These are phyloP conservation scores for Aphanomyces euteiches DNA, from an alignment of 352 stramenopile species.

Conservation along the genomic window DNA sequence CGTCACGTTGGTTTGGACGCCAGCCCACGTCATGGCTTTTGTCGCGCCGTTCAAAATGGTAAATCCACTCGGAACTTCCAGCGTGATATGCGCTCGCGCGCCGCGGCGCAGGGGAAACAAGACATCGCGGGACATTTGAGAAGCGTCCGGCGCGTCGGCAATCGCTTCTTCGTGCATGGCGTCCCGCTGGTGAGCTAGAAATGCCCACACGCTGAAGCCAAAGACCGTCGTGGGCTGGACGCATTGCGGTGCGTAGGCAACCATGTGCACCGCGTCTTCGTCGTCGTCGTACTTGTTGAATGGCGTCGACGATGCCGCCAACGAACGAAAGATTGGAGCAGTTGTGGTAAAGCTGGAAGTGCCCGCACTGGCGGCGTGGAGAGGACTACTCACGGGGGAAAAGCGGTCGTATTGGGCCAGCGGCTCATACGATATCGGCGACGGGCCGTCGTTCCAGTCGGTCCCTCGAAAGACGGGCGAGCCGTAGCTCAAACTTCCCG, in stretches of 20 bases:
- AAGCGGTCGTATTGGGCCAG: neutral
- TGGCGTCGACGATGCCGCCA: neutral
- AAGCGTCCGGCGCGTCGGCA: slow-evolving; percentile 37
- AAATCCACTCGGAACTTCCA: slow-evolving; percentile 62
- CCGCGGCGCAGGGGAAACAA: slow-evolving; percentile 67
- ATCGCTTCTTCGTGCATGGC: slow-evolving; percentile 65
- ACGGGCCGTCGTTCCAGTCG: neutral
- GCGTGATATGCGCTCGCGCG: slow-evolving; percentile 66
- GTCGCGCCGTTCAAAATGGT: slow-evolving; percentile 48
- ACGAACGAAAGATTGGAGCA: neutral
- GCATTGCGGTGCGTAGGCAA: slow-evolving; percentile 60
- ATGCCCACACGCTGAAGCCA: slow-evolving; percentile 70
- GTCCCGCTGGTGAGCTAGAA: slow-evolving; percentile 56
- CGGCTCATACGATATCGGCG: neutral
- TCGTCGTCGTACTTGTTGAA: no score
- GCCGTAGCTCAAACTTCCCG: neutral
- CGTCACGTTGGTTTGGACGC: slow-evolving; percentile 53
- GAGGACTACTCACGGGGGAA: neutral
- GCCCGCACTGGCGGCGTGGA: neutral
- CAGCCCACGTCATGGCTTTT: slow-evolving; percentile 65
- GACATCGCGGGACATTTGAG: slow-evolving; percentile 54
- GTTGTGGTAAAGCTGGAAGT: neutral
- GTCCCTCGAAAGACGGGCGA: slow-evolving; percentile 4
- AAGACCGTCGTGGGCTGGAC: slow-evolving; percentile 57
- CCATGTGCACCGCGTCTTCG: slow-evolving; percentile 71